phyloP scores from a whole-genome alignment of 1,139 yeast species.

The Pichia sp. region DNA sequence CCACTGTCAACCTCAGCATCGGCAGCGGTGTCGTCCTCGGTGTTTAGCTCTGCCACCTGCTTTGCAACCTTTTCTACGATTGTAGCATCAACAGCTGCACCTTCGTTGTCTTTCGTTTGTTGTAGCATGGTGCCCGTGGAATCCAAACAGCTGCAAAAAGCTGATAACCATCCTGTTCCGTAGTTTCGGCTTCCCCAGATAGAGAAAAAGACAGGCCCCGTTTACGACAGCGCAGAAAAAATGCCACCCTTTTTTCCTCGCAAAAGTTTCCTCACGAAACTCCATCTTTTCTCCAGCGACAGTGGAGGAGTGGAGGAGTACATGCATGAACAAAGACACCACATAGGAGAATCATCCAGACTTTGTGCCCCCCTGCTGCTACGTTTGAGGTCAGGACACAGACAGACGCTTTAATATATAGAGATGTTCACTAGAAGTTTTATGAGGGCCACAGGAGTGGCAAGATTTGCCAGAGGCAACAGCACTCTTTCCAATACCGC shows the following conservation, averaged over 20 bases:
- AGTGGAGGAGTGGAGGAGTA: background rate
- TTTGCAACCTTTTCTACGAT: conserved; percentile 11
- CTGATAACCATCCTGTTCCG: background rate
- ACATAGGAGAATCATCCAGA: too few relatives aligned
- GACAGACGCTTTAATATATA: background rate
- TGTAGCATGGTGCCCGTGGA: background rate
- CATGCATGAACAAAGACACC: too few relatives aligned
- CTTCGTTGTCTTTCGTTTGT: conserved; percentile 3
- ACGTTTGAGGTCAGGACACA: too few relatives aligned
- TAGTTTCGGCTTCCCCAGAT: background rate
- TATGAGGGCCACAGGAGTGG: background rate
- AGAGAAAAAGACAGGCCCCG: background rate
- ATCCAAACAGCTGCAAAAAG: background rate
- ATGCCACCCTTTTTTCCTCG: background rate
- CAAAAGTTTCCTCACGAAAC: background rate
- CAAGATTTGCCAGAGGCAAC: conserved; percentile 7
- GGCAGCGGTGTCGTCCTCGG: conserved; percentile 18
- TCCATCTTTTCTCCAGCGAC: background rate
- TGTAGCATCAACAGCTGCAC: conserved; percentile 7
- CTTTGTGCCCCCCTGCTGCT: too few relatives aligned
- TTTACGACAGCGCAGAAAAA: background rate
- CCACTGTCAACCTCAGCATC: conserved; percentile 40
- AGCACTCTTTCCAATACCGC: conserved; percentile 10
- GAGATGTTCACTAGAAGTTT: background rate
- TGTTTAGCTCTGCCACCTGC: conserved; percentile 13